Evolutionary conservation across 306 rosid genomes (phyloP).

Genomic region (Herpetospermum pedunculosum): DNA sequence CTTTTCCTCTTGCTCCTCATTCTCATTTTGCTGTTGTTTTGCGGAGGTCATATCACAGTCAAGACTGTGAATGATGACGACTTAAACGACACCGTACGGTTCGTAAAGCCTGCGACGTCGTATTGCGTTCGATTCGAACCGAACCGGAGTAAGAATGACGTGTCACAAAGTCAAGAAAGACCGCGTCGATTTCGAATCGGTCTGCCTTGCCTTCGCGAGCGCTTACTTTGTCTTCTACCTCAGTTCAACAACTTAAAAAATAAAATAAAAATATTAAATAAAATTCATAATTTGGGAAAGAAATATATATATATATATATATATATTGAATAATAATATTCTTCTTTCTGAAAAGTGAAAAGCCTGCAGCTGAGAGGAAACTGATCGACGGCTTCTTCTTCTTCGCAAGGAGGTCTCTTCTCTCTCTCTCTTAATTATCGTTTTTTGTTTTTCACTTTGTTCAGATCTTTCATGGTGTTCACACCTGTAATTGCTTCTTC

Average conservation of each 20-base stretch:
- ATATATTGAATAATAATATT: neutral
- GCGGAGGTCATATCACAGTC: neutral
- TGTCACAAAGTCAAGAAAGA: slow-evolving; percentile 8
- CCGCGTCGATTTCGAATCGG: slow-evolving; percentile 8
- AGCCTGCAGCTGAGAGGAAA: slow-evolving; percentile 79
- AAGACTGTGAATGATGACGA: neutral
- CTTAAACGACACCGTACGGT: neutral
- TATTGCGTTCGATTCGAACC: neutral
- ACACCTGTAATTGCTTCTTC: neutral
- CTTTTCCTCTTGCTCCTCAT: slow-evolving; percentile 19
- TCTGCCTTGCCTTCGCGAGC: slow-evolving; percentile 8
- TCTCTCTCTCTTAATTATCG: neutral
- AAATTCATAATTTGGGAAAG: neutral
- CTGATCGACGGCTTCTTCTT: slow-evolving; percentile 9
- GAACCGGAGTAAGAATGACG: neutral
- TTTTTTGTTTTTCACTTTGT: neutral
- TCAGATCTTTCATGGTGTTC: slow-evolving; percentile 8
- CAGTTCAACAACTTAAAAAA: neutral
- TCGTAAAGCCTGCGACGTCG: neutral
- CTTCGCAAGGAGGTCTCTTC: slow-evolving; percentile 13
- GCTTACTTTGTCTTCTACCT: slow-evolving; percentile 11
- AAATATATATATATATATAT: neutral
- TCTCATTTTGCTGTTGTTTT: too few relatives aligned
- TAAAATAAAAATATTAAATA: neutral
- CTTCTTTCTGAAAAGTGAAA: slow-evolving; percentile 27